These are phyloP conservation scores for Ganoderma sinense DNA, from an alignment of 1,284 basidiomycete genomes.

Conservation along the genomic window DNA sequence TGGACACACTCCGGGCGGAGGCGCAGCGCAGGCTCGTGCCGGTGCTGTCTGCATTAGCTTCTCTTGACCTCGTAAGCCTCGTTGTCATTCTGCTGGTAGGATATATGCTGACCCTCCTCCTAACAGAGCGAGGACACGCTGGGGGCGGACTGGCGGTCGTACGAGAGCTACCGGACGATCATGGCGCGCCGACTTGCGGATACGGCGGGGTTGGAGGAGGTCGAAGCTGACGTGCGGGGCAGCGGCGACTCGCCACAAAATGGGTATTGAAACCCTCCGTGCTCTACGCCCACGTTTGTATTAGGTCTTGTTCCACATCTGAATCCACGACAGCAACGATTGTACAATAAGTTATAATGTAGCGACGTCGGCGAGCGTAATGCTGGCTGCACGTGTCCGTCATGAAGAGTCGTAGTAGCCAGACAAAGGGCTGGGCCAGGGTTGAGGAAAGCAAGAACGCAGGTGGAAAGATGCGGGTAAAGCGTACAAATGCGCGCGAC, in stretches of 20 bases:
- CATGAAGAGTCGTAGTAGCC: neutral
- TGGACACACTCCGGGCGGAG: slow-evolving; percentile 61
- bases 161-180: slow-evolving; percentile 70
- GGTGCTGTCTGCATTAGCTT: slow-evolving; percentile 55
- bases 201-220: slow-evolving; percentile 59
- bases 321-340: slow-evolving; percentile 17
- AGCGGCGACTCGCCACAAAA: slow-evolving; percentile 31
- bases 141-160: slow-evolving; percentile 59
- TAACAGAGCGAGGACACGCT: slow-evolving; percentile 34
- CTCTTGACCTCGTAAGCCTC: slow-evolving; percentile 57
- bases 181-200: slow-evolving; percentile 73
- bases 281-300: neutral
- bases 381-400: neutral
- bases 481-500: slow-evolving; percentile 13
- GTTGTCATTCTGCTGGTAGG: neutral
- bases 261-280: slow-evolving; percentile 17
- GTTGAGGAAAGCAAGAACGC: neutral
- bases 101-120: too few relatives aligned
- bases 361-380: neutral
- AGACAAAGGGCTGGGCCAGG: too few relatives aligned
- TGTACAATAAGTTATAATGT: slow-evolving; percentile 25
- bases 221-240: slow-evolving; percentile 28
- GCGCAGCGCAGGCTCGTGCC: slow-evolving; percentile 58
- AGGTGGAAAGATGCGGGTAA: neutral
- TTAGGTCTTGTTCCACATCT: neutral